Percentiles rank a stretch among this genome's conserved stretches.
These are phyloP conservation scores for Candida takata DNA, from an alignment of 805 yeast species.

Conservation along the genomic window DNA sequence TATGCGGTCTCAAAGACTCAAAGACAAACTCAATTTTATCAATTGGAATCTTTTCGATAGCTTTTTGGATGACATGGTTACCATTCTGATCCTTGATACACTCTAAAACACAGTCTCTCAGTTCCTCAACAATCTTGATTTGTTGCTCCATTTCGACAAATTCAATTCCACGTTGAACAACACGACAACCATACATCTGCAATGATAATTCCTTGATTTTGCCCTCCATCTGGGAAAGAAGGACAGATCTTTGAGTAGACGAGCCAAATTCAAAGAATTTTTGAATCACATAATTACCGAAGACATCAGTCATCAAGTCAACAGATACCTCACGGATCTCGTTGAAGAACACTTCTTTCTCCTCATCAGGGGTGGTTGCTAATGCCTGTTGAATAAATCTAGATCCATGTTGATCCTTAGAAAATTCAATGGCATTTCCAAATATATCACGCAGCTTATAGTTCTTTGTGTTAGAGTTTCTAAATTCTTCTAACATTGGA, in stretches of 20 bases:
- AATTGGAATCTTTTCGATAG: conserved; percentile 81
- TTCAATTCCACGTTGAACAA: conserved; percentile 89
- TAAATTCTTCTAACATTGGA: conserved; percentile 78
- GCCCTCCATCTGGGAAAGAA: conserved; percentile 67
- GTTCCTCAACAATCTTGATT: conserved; percentile 59
- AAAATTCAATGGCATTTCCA: conserved; percentile 85
- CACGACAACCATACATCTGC: conserved; percentile 98
- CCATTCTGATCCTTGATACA: conserved; percentile 95
- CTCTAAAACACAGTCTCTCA: conserved; percentile 51
- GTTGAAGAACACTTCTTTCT: conserved; percentile 74
- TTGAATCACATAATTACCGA: conserved; percentile 96
- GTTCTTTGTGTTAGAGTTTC: conserved; percentile 51
- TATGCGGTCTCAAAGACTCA: conserved; percentile 58
- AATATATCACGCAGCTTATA: conserved; percentile 66
- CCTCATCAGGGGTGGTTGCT: conserved; percentile 53
- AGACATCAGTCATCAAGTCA: conserved; percentile 89
- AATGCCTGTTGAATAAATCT: conserved; percentile 90
- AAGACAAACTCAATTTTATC: conserved; percentile 63
- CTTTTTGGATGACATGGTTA: conserved; percentile 94
- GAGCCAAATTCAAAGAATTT: conserved; percentile 84
- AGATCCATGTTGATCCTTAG: conserved; percentile 96
- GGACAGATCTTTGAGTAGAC: conserved; percentile 55
- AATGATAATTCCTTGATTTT: conserved; percentile 68
- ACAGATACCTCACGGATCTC: conserved; percentile 72
- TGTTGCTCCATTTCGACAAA: conserved; percentile 59